These are phyloP conservation scores for Microdochium paspali DNA, from an alignment of 2,329 filamentous ascomycete genomes.

Conservation along the genomic window DNA sequence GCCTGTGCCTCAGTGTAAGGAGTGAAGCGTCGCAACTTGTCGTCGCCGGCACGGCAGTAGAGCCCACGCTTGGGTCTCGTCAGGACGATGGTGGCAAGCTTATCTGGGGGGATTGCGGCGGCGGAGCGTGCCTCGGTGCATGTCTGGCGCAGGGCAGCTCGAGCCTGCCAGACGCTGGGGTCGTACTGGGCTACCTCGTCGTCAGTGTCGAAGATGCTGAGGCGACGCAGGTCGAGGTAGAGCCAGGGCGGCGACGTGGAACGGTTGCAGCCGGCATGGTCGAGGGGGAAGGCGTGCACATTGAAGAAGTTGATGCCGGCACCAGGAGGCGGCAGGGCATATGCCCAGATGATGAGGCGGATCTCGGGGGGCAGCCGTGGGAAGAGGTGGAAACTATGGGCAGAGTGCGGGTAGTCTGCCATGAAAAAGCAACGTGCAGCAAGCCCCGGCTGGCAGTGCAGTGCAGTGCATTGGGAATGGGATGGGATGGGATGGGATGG, in stretches of 20 bases:
- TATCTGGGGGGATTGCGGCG: constrained; percentile 10
- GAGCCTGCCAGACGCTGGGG: constrained; percentile 18
- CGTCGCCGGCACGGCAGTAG: constrained; percentile 17
- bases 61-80: constrained; percentile 17
- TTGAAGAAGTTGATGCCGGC: constrained; percentile 23
- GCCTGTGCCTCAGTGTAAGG: constrained; percentile 1
- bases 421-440: background rate
- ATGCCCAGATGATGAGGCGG: constrained; percentile 16
- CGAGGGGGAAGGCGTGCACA: constrained; percentile 20
- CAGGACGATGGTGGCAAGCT: constrained; percentile 11
- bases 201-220: constrained; percentile 15
- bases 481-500: background rate
- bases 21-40: constrained; percentile 11
- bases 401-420: too few species aligned
- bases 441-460: too few species aligned
- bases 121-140: constrained; percentile 17
- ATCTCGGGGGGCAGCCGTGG: constrained; percentile 16
- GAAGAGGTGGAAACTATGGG: constrained; percentile 12
- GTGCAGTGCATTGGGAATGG: too few species aligned
- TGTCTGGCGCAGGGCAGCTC: constrained; percentile 9
- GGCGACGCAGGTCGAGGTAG: constrained; percentile 19
- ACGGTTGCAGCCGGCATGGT: constrained; percentile 15
- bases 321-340: constrained; percentile 12
- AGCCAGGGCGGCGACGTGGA: constrained; percentile 17
- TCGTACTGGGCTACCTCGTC: constrained; percentile 16